Percentiles rank a stretch among this genome's conserved stretches.
Conservation (phyloP, 2,329 filamentous ascomycete species). For the Phoma sp. region DNA sequence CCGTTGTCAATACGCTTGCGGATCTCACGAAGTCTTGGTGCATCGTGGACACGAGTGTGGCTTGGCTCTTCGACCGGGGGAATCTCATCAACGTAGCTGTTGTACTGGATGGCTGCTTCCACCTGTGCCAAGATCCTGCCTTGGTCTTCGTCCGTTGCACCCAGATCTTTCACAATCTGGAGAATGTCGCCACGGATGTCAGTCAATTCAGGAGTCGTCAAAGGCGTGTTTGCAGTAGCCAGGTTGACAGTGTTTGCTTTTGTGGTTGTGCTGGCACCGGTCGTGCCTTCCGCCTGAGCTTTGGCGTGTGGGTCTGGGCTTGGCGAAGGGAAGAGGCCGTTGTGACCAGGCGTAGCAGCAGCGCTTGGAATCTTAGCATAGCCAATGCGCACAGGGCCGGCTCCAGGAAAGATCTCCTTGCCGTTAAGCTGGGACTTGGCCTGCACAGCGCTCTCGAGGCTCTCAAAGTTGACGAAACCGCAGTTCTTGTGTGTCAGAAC, state of each 20-base stretch:
- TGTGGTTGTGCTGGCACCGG: slow-evolving; percentile 45
- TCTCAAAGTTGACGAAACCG: slow-evolving; percentile 97
- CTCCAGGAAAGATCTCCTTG: slow-evolving; percentile 97
- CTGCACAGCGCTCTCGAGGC: slow-evolving; percentile 85
- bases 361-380: slow-evolving; percentile 95
- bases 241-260: slow-evolving; percentile 49
- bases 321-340: slow-evolving; percentile 86
- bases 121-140: slow-evolving; percentile 75
- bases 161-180: slow-evolving; percentile 87
- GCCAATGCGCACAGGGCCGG: slow-evolving; percentile 92
- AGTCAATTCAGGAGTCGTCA: slow-evolving; percentile 74
- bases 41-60: slow-evolving; percentile 88
- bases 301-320: slow-evolving; percentile 84
- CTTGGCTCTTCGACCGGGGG: slow-evolving; percentile 88
- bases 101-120: slow-evolving; percentile 77
- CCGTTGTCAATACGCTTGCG: slow-evolving; percentile 98
- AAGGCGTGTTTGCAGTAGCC: slow-evolving; percentile 59
- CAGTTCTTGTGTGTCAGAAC: slow-evolving; percentile 99
- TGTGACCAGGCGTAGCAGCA: slow-evolving; percentile 85
- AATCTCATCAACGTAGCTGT: slow-evolving; percentile 79
- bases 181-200: slow-evolving; percentile 86
- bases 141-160: slow-evolving; percentile 80
- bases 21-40: slow-evolving; percentile 92
- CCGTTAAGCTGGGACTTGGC: slow-evolving; percentile 90
- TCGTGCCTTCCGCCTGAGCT: slow-evolving; percentile 51